phyloP scores from a whole-genome alignment of 2,329 filamentous ascomycete species.

The Cercospora sp. region DNA sequence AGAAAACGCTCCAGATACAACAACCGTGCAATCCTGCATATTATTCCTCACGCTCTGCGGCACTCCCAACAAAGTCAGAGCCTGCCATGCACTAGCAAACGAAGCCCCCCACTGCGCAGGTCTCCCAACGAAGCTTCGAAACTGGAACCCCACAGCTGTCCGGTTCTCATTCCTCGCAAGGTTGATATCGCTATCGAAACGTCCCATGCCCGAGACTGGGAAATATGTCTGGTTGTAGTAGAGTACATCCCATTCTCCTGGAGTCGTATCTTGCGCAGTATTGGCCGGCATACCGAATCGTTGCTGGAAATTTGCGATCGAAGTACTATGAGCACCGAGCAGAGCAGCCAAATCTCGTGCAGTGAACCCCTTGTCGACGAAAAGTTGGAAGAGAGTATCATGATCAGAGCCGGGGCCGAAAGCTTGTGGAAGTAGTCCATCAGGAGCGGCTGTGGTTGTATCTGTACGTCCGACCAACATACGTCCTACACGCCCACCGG shows the following conservation, averaged over 20 bases:
- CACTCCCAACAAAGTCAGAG: conserved; percentile 22
- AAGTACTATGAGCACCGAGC: conserved; percentile 55
- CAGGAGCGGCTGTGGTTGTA: conserved; percentile 43
- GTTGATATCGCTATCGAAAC: conserved; percentile 39
- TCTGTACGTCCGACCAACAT: conserved; percentile 55
- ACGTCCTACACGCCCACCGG: conserved; percentile 54
- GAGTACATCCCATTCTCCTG: conserved; percentile 52
- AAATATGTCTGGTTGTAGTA: conserved; percentile 48
- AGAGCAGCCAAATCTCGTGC: conserved; percentile 55
- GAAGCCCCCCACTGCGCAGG: conserved; percentile 37
- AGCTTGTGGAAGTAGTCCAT: conserved; percentile 49
- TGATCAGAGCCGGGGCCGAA: conserved; percentile 40
- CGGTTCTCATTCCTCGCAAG: conserved; percentile 29
- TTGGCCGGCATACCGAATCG: conserved; percentile 35
- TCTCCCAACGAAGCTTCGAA: conserved; percentile 38
- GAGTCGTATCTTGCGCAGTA: conserved; percentile 51
- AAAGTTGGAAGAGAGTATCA: conserved; percentile 49
- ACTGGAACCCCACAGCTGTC: conserved; percentile 15
- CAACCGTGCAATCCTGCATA: conserved; percentile 22
- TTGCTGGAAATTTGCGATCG: conserved; percentile 46
- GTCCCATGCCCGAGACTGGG: conserved; percentile 29
- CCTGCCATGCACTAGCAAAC: conserved; percentile 23
- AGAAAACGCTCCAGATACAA: conserved; percentile 13
- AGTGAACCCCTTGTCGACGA: conserved; percentile 54
- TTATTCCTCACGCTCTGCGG: conserved; percentile 14